These are phyloP conservation scores for Elsinoe necatrix DNA, from an alignment of 2,329 filamentous ascomycete species.

Conservation along the genomic window DNA sequence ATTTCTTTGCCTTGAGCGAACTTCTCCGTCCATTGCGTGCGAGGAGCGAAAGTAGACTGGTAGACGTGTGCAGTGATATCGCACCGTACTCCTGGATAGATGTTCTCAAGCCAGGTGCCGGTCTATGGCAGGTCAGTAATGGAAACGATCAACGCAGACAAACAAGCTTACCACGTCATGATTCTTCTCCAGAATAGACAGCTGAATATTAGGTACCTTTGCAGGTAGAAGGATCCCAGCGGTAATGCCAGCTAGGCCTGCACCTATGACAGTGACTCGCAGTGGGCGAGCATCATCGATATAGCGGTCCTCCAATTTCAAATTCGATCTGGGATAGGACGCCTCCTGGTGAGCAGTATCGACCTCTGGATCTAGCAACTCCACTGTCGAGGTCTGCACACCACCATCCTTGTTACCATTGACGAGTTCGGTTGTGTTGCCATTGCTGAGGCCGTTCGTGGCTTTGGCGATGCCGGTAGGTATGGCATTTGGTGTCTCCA, in stretches of 20 bases:
- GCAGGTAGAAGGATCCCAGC: conserved; percentile 58
- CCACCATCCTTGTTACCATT: neutral
- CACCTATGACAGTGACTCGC: conserved; percentile 55
- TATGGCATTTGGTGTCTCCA: neutral
- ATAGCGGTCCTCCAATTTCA: conserved; percentile 9
- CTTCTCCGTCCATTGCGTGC: conserved; percentile 59
- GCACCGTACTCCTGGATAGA: conserved; percentile 58
- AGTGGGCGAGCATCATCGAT: conserved; percentile 3
- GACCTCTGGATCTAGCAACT: neutral
- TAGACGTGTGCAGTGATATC: conserved; percentile 64
- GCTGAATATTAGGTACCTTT: conserved; percentile 59
- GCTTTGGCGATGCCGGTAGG: neutral
- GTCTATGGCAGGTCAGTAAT: conserved; percentile 45
- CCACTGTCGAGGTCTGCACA: neutral
- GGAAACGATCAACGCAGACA: conserved; percentile 23
- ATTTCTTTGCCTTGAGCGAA: conserved; percentile 63
- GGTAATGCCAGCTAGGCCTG: conserved; percentile 54
- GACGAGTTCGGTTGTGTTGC: neutral
- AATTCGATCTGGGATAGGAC: neutral
- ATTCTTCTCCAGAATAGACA: conserved; percentile 63
- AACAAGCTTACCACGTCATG: conserved; percentile 48
- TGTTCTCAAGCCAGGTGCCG: conserved; percentile 42
- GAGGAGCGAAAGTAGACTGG: conserved; percentile 59
- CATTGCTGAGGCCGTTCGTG: neutral
- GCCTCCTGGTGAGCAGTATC: neutral